Conservation (phyloP, 2,329 filamentous ascomycete genomes). For the Daldinia sp. region DNA sequence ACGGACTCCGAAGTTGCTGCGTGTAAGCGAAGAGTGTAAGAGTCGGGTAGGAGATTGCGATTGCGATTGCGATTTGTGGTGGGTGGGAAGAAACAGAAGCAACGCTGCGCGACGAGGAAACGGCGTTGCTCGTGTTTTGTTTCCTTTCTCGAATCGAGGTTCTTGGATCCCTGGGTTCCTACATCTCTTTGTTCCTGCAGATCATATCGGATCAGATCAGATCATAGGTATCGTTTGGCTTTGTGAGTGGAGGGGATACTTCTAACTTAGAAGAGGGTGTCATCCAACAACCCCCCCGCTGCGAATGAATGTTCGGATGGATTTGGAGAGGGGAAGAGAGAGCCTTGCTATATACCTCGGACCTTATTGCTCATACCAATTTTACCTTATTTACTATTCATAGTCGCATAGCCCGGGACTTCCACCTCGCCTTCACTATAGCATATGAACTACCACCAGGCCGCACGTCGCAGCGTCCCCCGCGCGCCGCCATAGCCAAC, state of each 20-base stretch:
- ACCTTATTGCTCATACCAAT: too few species aligned
- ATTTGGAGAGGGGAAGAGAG: not conserved
- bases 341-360: too few species aligned
- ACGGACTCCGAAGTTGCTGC: not conserved
- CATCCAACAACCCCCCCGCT: not conserved
- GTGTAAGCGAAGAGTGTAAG: not conserved
- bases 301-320: not conserved
- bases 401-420: not conserved
- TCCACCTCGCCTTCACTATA: not conserved
- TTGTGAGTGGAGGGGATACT: not conserved
- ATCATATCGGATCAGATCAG: not conserved
- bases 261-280: conserved; percentile 5
- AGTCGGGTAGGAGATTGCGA: not conserved
- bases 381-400: too few species aligned
- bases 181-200: not conserved
- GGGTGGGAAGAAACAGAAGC: too few species aligned
- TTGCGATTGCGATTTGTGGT: not conserved
- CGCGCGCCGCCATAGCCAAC: conserved; percentile 12
- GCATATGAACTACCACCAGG: not conserved
- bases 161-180: not conserved
- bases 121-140: not conserved
- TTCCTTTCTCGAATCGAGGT: not conserved
- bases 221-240: not conserved
- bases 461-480: conserved; percentile 1
- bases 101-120: conserved; percentile 3